phyloP scores from a whole-genome alignment of 768 basidiomycete species.

The Tylopilus rubrobrunneus region DNA sequence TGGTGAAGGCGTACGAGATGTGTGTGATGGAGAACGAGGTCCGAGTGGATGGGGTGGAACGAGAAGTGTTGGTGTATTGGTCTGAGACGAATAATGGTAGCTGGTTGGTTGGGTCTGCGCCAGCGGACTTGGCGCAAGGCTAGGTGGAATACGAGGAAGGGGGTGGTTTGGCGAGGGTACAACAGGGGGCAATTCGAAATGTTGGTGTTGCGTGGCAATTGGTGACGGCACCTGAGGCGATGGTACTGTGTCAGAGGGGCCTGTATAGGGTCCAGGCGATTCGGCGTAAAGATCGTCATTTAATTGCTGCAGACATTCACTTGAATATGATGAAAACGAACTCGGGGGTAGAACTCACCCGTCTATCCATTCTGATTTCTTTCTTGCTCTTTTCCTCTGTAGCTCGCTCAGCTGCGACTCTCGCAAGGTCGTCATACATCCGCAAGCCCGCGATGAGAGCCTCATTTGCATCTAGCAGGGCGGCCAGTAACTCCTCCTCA shows the following conservation, averaged over 20 bases:
- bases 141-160: slow-evolving; percentile 37
- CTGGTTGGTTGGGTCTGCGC: slow-evolving; percentile 11
- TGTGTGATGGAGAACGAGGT: slow-evolving; percentile 59
- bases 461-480: slow-evolving; percentile 70
- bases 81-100: slow-evolving; percentile 24
- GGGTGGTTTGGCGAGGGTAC: slow-evolving; percentile 33
- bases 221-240: slow-evolving; percentile 27
- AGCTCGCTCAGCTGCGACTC: slow-evolving; percentile 52
- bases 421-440: slow-evolving; percentile 75
- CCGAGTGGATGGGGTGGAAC: slow-evolving; percentile 73
- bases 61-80: slow-evolving; percentile 36
- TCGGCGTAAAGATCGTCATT: slow-evolving; percentile 25
- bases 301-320: slow-evolving; percentile 14
- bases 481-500: slow-evolving; percentile 73
- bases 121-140: slow-evolving; percentile 16
- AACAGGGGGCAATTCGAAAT: slow-evolving; percentile 28
- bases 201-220: slow-evolving; percentile 29
- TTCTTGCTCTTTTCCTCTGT: slow-evolving; percentile 68
- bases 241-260: slow-evolving; percentile 28
- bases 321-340: slow-evolving; percentile 14
- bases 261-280: slow-evolving; percentile 13
- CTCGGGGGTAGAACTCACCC: slow-evolving; percentile 41
- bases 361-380: slow-evolving; percentile 62
- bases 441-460: slow-evolving; percentile 64
- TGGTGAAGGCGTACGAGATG: slow-evolving; percentile 72